Evolutionary conservation across 2,329 filamentous ascomycete genomes (phyloP), one percentile per base, ranked within the genome.

Genomic region (Ophiosphaerella korrae): DNA sequence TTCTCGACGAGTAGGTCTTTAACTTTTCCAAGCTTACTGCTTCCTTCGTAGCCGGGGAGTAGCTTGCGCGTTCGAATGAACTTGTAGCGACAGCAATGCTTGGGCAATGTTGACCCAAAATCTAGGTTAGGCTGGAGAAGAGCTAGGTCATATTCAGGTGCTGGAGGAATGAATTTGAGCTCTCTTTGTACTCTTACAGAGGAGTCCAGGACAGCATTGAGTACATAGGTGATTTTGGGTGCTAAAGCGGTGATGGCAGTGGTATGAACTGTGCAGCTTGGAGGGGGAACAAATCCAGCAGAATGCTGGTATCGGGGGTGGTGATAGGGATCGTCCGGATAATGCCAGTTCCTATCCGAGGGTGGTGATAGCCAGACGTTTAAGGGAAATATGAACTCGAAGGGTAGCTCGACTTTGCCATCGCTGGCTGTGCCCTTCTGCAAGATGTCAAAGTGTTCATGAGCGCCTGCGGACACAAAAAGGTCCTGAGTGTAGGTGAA

Each of bases 241-340:
- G 48, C 13, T 11, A 44, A 18, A 6, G 24, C 24, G 13, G 24
- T 33, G 26, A 37, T 42, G 11, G n/a, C n/a, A 2, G 34, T 13
- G 23, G 26, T 47, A 16, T 48, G 44, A 1, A 44, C 42, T 18
- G 48, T 42, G 14, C 49, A 62, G 21, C 50, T 66, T 6, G 63
- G 58, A 8, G 63, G 62, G 5, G 64, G 34, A 12, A 29, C 34
- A 18, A 63, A 63, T 1, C 62, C 63, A 7, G 62, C 60, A 11
- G 60, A 62, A 26, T 67, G 64, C 33, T 67, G 64, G 14, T 68
- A 64, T 8, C 55, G 56, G 29, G 58, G 57, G 29, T 64, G 61
- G 24, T 63, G 56, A 38, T 48, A 57, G 5, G 55, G 52, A 31
- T 66, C 63, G 12, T 58, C 42, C 2, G 53, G 50, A 8, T 63